These are phyloP conservation scores for Sphaceloma murrayae DNA, from an alignment of 2,329 filamentous ascomycete genomes.

Conservation along the genomic window DNA sequence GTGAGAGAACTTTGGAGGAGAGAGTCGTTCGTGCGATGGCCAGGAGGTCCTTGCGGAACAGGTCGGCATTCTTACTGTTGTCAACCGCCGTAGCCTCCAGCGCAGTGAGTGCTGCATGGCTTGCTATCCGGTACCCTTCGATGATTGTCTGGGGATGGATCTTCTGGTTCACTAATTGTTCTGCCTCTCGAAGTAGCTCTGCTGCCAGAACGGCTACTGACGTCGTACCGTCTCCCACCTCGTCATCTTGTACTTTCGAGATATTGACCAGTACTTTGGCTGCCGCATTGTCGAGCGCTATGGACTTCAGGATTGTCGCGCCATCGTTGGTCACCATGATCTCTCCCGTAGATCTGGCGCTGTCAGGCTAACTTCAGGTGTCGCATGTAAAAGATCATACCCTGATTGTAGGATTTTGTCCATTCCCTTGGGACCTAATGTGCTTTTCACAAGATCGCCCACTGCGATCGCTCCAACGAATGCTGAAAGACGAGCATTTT, in stretches of 20 bases:
- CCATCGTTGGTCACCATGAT: conserved; percentile 99
- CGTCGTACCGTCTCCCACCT: conserved; percentile 95
- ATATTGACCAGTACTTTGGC: conserved; percentile 99
- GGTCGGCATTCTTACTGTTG: conserved; percentile 71
- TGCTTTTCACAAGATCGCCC: conserved; percentile 94
- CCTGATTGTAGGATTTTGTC: conserved; percentile 96
- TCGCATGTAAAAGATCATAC: conserved; percentile 44
- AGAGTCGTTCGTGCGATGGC: conserved; percentile 90
- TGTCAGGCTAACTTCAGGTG: conserved; percentile 23
- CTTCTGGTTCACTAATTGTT: conserved; percentile 95
- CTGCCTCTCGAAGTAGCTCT: conserved; percentile 88
- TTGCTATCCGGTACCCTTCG: conserved; percentile 96
- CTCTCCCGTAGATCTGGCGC: conserved; percentile 73
- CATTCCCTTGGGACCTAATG: conserved; percentile 95
- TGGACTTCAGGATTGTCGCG: conserved; percentile 95
- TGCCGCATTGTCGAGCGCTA: conserved; percentile 94
- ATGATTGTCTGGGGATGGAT: conserved; percentile 99
- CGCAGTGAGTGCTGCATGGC: conserved; percentile 72
- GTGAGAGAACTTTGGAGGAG: conserved; percentile 91
- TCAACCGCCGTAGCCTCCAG: conserved; percentile 79
- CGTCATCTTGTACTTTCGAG: conserved; percentile 97
- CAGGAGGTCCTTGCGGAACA: conserved; percentile 81
- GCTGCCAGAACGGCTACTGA: conserved; percentile 95
- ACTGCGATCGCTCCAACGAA: conserved; percentile 98
- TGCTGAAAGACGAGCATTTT: conserved; percentile 96